A percentile compares a stretch with the other conserved stretches of the same genome.
These are phyloP conservation scores for Cynanchum wilfordii DNA, from an alignment of 257 asterid genomes.

Conservation along the genomic window DNA sequence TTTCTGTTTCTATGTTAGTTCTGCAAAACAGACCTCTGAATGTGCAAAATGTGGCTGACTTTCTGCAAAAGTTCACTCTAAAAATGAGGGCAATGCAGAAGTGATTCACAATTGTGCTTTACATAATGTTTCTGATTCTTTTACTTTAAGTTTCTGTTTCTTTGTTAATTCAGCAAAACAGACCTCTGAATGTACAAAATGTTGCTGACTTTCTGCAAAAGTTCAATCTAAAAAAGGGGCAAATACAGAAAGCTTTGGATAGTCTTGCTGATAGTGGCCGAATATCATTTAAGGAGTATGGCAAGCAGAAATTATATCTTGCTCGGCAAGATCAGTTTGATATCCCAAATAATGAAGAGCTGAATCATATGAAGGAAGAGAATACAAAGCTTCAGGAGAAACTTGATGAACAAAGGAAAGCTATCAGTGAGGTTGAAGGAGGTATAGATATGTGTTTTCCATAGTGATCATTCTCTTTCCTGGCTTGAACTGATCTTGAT, in stretches of 20 bases:
- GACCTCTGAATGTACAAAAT: constrained; percentile 50
- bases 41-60: constrained; percentile 51
- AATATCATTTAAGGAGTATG: constrained; percentile 76
- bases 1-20: constrained; percentile 5
- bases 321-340: constrained; percentile 95
- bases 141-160: background rate
- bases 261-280: constrained; percentile 44
- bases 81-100: constrained; percentile 53
- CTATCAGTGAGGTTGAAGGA: constrained; percentile 60
- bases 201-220: constrained; percentile 53
- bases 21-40: constrained; percentile 59
- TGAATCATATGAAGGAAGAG: constrained; percentile 71
- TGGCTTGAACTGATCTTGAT: background rate
- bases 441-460: constrained; percentile 38
- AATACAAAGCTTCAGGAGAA: constrained; percentile 65
- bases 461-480: background rate
- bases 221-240: constrained; percentile 53
- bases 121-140: background rate
- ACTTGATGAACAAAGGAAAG: constrained; percentile 51
- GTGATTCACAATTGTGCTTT: background rate
- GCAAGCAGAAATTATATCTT: constrained; percentile 89
- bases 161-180: constrained; percentile 43
- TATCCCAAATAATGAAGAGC: constrained; percentile 83
- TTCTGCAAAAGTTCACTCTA: constrained; percentile 50
- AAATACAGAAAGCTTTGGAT: constrained; percentile 51